These are phyloP conservation scores for Dalbergia oliveri DNA, from an alignment of 306 rosid genomes.

Conservation along the genomic window DNA sequence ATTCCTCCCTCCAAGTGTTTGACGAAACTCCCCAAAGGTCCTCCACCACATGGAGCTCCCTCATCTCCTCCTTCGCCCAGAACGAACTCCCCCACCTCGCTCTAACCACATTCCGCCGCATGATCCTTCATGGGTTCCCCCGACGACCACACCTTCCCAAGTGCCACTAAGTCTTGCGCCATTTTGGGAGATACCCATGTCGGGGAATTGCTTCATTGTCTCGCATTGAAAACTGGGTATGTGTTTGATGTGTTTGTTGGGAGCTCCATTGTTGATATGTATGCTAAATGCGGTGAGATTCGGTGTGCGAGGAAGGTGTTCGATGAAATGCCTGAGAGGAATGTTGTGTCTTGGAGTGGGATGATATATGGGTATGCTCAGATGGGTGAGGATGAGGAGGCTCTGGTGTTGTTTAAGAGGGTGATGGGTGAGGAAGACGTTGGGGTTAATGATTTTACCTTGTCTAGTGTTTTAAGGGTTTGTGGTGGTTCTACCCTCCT, in stretches of 20 bases:
- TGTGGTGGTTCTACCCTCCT: conserved; percentile 71
- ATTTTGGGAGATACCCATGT: conserved; percentile 55
- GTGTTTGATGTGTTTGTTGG: conserved; percentile 73
- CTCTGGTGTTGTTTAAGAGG: conserved; percentile 65
- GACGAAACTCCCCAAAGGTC: conserved; percentile 57
- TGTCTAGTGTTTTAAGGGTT: conserved; percentile 82
- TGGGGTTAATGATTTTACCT: conserved; percentile 80
- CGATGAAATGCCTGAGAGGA: conserved; percentile 77
- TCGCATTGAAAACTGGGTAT: conserved; percentile 66
- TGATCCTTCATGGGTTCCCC: conserved; percentile 67
- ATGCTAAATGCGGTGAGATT: conserved; percentile 66
- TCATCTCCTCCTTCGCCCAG: conserved; percentile 79
- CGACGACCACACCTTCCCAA: conserved; percentile 78
- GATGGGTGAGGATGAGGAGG: conserved; percentile 73
- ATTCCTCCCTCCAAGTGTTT: conserved; percentile 58
- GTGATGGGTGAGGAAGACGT: conserved; percentile 53
- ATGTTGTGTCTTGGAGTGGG: conserved; percentile 91
- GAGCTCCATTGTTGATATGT: conserved; percentile 78
- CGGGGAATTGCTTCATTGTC: conserved; percentile 63
- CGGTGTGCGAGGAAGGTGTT: conserved; percentile 64
- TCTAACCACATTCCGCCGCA: conserved; percentile 68
- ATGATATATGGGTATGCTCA: conserved; percentile 82
- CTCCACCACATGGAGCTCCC: conserved; percentile 87
- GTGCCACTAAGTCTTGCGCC: conserved; percentile 75
- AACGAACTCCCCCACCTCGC: conserved; percentile 76